phyloP scores from a whole-genome alignment of 2,329 filamentous ascomycete species.

The Chaetomium sp. region DNA sequence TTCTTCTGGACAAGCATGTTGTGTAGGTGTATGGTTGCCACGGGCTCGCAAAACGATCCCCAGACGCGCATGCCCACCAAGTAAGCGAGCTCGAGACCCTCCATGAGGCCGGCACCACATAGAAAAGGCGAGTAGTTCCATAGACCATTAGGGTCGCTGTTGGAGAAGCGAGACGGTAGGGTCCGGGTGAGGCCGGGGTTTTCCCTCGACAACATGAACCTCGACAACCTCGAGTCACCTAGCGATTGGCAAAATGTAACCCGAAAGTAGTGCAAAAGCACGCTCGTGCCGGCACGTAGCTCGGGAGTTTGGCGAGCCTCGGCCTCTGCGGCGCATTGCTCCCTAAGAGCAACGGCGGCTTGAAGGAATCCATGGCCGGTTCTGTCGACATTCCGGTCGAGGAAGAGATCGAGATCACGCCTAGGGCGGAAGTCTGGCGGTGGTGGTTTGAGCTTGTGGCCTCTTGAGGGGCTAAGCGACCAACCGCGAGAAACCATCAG shows the following conservation, averaged over 20 bases:
- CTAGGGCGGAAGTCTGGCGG: constrained; percentile 42
- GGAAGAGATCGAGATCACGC: constrained; percentile 48
- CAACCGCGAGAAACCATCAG: constrained; percentile 49
- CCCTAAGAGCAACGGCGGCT: constrained; percentile 38
- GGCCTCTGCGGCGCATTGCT: not conserved
- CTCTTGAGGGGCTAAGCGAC: constrained; percentile 39
- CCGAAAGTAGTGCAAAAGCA: constrained; percentile 34
- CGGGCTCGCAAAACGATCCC: constrained; percentile 44
- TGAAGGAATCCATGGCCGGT: constrained; percentile 39
- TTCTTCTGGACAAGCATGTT: constrained; percentile 50
- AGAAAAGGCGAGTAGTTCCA: constrained; percentile 54
- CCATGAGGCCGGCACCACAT: constrained; percentile 49
- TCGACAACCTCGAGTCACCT: constrained; percentile 41
- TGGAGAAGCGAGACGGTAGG: constrained; percentile 47
- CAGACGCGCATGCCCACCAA: constrained; percentile 41
- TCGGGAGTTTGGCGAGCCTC: not conserved
- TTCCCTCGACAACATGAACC: constrained; percentile 37
- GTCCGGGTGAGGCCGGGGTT: constrained; percentile 39
- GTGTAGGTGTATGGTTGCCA: constrained; percentile 49
- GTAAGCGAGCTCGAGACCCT: constrained; percentile 48
- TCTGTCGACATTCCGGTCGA: constrained; percentile 43
- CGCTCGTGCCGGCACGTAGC: not conserved
- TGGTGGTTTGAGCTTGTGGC: constrained; percentile 43
- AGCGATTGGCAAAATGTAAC: constrained; percentile 44
- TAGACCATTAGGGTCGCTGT: constrained; percentile 47